Conservation (phyloP, 2,329 filamentous ascomycete genomes). For the Aspergillus intermedius region DNA sequence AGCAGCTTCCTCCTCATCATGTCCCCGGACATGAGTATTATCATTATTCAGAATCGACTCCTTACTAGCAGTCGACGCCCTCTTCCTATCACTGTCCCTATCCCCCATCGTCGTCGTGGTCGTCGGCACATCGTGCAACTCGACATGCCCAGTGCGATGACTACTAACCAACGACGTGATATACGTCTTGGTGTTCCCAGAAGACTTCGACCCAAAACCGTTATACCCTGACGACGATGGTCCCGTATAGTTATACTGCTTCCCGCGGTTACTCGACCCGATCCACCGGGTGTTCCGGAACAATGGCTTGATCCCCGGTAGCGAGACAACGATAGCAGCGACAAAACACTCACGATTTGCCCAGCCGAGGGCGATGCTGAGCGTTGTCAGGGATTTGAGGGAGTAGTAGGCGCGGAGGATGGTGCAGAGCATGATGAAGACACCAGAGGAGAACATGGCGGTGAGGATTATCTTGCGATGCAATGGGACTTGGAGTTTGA, state of each 20-base stretch:
- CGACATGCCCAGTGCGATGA: conserved; percentile 2
- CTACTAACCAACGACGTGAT: conserved; percentile 4
- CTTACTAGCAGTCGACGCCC: conserved; percentile 7
- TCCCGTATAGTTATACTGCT: neutral
- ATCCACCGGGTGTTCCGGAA: conserved; percentile 12
- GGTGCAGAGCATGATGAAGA: conserved; percentile 23
- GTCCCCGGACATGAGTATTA: no score
- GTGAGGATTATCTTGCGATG: conserved; percentile 16
- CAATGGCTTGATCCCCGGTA: conserved; percentile 21
- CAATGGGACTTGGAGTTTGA: conserved; percentile 12
- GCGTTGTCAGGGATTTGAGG: conserved; percentile 12
- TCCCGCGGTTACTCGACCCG: neutral
- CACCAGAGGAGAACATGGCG: conserved; percentile 19
- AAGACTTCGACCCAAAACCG: conserved; percentile 3
- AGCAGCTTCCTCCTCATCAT: neutral
- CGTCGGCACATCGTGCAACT: conserved; percentile 5
- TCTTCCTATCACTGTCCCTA: neutral
- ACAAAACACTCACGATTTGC: conserved; percentile 21
- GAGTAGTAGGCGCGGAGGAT: conserved; percentile 23
- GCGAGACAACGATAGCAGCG: conserved; percentile 17
- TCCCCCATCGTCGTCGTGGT: neutral
- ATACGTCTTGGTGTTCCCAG: conserved; percentile 9
- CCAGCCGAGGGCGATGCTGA: conserved; percentile 18
- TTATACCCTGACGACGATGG: neutral
- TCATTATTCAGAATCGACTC: conserved; percentile 6